Base-by-base conservation (phyloP, 768 basidiomycete genomes). In the Hydnomerulius pinastri region DNA sequence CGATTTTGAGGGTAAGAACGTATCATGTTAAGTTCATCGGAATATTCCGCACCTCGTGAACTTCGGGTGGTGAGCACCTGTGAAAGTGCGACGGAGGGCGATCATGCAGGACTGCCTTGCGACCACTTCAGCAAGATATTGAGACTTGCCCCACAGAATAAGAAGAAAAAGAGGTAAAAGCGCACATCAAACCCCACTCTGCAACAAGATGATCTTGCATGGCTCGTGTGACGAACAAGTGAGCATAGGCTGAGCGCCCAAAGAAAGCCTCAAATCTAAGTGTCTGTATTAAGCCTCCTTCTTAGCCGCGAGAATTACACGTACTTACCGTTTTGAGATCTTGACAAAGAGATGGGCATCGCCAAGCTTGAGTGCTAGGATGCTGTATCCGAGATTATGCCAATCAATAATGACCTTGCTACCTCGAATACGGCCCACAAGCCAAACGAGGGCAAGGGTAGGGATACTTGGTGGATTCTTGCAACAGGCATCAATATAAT, bases 391-490 rank as follows among this genome's bases (percentile, higher is more conserved):
- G 21, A 96, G 80, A 67, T 99, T 99, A 66, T 99, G 97, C 97
- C 97, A 99, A 71, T 99, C 97, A 47, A 99, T 94, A 52, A 99
- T 90, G 57, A 99, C 75, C 60, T 90, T 92, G 57, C 86, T 87
- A 3, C 89, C 86, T 15, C 83, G 78, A 13, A 92, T 60, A 17
- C 73, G 63, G 18, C 80, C 80, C 1, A 86, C 83, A 23, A 93
- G 67, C 77, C 90, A 89, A 3, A 90, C 92, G 17, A 98, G 73
- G 2, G 86, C 85, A 15, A 99, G 80, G 0, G 95, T 95, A 1
- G 97, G 97, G 30, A 99, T 94, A 52, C 90, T 90, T 8, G 97
- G 97, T 23, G 97, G 97, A 63, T 98, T 99, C 92, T 99, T 62
- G 27, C 47, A 62, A 48, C 15, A 30, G 5, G 15, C 9, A 15